These are phyloP conservation scores for Amphichorda felina DNA, from an alignment of 2,329 filamentous ascomycete species.

Conservation along the genomic window DNA sequence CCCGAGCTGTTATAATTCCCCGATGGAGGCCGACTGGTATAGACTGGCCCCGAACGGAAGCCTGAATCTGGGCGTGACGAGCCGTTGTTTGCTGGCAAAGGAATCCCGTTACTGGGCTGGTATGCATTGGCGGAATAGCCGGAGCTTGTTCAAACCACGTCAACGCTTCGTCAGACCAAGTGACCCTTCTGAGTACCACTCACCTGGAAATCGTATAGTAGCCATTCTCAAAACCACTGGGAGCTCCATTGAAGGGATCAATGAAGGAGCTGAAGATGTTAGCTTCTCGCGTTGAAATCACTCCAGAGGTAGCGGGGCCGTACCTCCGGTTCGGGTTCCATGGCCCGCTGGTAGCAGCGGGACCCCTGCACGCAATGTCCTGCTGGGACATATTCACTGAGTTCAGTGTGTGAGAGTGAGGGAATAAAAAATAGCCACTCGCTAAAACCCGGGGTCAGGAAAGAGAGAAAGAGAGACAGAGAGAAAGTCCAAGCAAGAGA, in stretches of 20 bases:
- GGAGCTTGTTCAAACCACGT: background rate
- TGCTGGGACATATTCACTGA: conserved; percentile 31
- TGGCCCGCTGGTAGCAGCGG: conserved; percentile 32
- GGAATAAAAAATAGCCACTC: background rate
- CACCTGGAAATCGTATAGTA: conserved; percentile 26
- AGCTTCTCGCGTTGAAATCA: background rate
- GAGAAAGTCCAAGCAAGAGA: conserved; percentile 1
- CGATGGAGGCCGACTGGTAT: conserved; percentile 13
- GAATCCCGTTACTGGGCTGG: background rate
- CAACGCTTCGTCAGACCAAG: too few relatives aligned
- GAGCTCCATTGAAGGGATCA: conserved; percentile 15
- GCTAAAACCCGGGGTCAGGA: background rate
- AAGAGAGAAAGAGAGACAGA: background rate
- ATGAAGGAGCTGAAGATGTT: conserved; percentile 14
- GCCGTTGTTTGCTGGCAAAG: background rate
- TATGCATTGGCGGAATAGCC: conserved; percentile 1
- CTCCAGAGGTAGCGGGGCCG: conserved; percentile 12
- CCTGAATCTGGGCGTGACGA: background rate
- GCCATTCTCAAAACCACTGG: conserved; percentile 19
- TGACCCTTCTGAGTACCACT: conserved; percentile 10
- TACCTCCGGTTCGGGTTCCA: conserved; percentile 43
- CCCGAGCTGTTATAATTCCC: conserved; percentile 18
- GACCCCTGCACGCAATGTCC: conserved; percentile 33
- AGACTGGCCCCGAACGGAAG: conserved; percentile 1
- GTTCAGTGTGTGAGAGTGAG: conserved; percentile 13